Evolutionary conservation across 2,329 filamentous ascomycete genomes (phyloP), one percentile per base, ranked within the genome.

Genomic region (Cladophialophora bantiana): DNA sequence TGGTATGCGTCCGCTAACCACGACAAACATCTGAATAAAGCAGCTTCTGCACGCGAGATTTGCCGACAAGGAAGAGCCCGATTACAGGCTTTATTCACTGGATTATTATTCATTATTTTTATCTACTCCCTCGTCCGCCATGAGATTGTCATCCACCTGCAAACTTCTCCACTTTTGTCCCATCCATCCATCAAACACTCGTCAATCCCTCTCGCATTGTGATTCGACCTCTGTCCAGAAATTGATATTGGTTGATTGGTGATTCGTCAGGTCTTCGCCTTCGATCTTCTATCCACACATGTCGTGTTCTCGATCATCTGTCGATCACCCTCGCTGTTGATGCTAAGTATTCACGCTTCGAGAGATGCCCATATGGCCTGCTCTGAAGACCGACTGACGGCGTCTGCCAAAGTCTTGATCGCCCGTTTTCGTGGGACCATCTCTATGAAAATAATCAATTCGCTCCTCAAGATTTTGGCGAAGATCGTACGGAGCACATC

Each of bases 71-170:
- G 31, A 35, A 34, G n/a, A n/a, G 4, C 52, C n/a, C 12, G 32
- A 55, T 55, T 55, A 31, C 4, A 50, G 7, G 45, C 45, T 50
- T 20, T n/a, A 20, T 48, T n/a, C 42, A 20, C 42, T 48, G n/a
- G 42, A 10, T 50, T 18, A 50, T 15, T 18, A 36, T 35, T 31
- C 34, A 55, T 31, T 55, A 10, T 35, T 34, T 55, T 26, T 26
- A 54, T 54, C 52, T 34, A 35, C 18, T 34, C 55, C 58, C 31
- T 62, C 42, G 52, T 52, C 66, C 40, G 18, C 45, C 40, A 62
- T 53, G 59, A 53, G 55, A 57, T 42, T 57, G 55, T 40, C 32
- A 12, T 38, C 55, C 45, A 50, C 45, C 26, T 50, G 45, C 9
- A n/a, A 18, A 38, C 4, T 20, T n/a, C 53, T 55, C 53, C 35